Conservation (phyloP, 2,329 filamentous ascomycete genomes). For the Xylaria multiplex region DNA sequence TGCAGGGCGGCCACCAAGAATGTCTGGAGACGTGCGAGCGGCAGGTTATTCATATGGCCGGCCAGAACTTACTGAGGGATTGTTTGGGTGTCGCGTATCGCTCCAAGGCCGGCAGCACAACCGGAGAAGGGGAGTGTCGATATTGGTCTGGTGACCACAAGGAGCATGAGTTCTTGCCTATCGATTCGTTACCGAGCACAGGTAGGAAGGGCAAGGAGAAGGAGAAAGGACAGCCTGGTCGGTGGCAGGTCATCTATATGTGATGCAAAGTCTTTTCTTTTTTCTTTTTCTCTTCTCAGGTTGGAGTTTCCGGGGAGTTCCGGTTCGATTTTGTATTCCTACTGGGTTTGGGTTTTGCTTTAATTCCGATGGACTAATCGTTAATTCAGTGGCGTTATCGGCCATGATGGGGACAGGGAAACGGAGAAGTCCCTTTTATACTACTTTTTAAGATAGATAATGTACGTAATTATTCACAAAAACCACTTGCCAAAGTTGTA, state of each 20-base stretch:
- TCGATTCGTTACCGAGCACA: conserved; percentile 31
- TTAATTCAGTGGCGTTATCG: conserved; percentile 1
- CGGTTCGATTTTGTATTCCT: conserved; percentile 5
- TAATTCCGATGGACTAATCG: background rate
- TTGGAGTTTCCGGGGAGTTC: background rate
- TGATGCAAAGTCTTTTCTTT: conserved; percentile 6
- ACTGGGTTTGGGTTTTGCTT: background rate
- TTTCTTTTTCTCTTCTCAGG: background rate
- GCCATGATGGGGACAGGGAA: background rate
- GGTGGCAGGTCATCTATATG: conserved; percentile 37
- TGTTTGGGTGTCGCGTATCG: conserved; percentile 42
- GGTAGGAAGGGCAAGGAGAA: background rate
- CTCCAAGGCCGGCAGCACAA: background rate
- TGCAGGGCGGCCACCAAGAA: conserved; percentile 15
- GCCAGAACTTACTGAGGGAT: conserved; percentile 30
- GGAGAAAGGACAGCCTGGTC: background rate
- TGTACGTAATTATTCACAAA: conserved; percentile 9
- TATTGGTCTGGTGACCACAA: conserved; percentile 25
- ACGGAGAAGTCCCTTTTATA: conserved; percentile 2
- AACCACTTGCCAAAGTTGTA: background rate
- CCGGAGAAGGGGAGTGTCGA: conserved; percentile 29
- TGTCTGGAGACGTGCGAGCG: conserved; percentile 43
- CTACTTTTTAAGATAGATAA: conserved; percentile 4
- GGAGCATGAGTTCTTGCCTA: conserved; percentile 39
- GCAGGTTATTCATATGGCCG: conserved; percentile 33